Percentiles rank a stretch among this genome's conserved stretches.
These are phyloP conservation scores for Croton laevigatus DNA, from an alignment of 441 rosid species.

Conservation along the genomic window DNA sequence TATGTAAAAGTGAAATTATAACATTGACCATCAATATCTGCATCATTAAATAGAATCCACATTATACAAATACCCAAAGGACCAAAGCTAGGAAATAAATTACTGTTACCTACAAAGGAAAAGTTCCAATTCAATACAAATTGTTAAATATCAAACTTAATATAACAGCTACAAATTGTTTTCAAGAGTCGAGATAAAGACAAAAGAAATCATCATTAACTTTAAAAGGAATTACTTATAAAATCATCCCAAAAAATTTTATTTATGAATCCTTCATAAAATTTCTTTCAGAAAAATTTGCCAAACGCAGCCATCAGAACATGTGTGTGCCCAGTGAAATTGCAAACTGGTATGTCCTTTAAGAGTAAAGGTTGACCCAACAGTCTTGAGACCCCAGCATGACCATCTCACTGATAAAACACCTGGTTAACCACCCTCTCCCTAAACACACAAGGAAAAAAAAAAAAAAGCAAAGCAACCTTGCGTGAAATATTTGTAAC, in stretches of 20 bases:
- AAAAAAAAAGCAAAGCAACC: slow-evolving; percentile 36
- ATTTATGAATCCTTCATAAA: neutral
- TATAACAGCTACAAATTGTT: neutral
- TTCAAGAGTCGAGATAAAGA: neutral
- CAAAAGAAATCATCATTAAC: neutral
- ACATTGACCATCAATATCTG: slow-evolving; percentile 96
- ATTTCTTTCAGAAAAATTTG: neutral
- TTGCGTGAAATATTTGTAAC: slow-evolving; percentile 80
- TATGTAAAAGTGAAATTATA: slow-evolving; percentile 82
- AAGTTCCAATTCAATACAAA: neutral
- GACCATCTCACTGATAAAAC: neutral
- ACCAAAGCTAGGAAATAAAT: slow-evolving; percentile 4
- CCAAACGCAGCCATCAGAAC: neutral
- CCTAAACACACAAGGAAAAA: neutral
- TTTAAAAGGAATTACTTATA: neutral
- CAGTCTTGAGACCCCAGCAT: neutral
- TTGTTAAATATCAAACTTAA: neutral
- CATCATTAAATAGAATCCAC: slow-evolving; percentile 34
- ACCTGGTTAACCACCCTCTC: neutral
- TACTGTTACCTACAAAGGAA: neutral
- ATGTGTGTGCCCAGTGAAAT: neutral
- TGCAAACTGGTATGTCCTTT: neutral
- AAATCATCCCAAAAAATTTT: neutral
- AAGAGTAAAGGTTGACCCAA: slow-evolving; percentile 3
- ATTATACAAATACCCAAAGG: slow-evolving; percentile 30